Conservation (phyloP, 345 rosid species). For the Toxicodendron radicans region DNA sequence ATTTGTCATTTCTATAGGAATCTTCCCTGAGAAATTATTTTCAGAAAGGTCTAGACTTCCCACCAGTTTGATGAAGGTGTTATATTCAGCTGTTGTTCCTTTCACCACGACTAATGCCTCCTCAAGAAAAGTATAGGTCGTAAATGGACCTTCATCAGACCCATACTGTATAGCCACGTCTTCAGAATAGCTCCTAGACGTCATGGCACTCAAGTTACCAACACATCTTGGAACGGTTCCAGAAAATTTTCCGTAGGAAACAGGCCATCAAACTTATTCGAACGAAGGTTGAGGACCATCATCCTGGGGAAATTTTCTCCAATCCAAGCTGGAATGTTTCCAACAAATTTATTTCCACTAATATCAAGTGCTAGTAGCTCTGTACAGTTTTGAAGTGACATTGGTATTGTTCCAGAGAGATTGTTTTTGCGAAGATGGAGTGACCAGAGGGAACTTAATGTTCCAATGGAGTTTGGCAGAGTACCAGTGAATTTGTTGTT, state of each 20-base stretch:
- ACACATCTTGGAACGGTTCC: neutral
- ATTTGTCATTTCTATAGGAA: slow-evolving; percentile 3
- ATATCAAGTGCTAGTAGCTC: neutral
- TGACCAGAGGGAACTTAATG: neutral
- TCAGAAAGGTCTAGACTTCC: neutral
- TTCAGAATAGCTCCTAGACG: too few relatives aligned
- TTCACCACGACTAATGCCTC: neutral
- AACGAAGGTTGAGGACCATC: slow-evolving; percentile 11
- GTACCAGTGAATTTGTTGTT: too few relatives aligned
- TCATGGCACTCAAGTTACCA: neutral
- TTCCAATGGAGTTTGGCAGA: too few relatives aligned
- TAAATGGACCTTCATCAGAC: too few relatives aligned
- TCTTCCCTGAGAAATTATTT: slow-evolving; percentile 5
- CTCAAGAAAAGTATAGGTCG: neutral
- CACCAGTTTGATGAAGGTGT: neutral
- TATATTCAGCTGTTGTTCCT: neutral
- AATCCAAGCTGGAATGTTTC: slow-evolving; percentile 7
- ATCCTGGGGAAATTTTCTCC: neutral
- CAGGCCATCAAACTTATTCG: slow-evolving; percentile 13
- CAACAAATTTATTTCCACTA: slow-evolving; percentile 1
- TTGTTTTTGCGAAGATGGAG: neutral
- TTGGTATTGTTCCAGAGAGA: neutral
- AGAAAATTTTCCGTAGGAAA: neutral
- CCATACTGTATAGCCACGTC: too few relatives aligned
- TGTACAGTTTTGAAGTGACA: neutral